Conservation (phyloP, 306 rosid genomes). For the Elaeagnus macrophylla region DNA sequence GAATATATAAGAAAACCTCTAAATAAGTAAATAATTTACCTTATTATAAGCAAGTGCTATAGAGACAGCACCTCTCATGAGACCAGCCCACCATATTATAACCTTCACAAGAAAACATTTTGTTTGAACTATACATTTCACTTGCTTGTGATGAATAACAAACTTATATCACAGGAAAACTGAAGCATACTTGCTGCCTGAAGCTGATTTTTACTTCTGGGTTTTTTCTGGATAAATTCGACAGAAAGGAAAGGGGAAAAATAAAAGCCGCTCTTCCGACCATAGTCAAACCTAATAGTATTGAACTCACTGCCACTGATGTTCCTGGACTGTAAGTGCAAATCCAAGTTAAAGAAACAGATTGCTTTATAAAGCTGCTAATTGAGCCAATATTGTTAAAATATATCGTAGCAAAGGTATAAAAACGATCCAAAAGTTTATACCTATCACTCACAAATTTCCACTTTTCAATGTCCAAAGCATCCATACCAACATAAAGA, state of each 20-base stretch:
- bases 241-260: slow-evolving; percentile 77
- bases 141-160: slow-evolving; percentile 3
- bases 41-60: slow-evolving; percentile 96
- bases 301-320: slow-evolving; percentile 70
- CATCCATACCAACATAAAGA: slow-evolving; percentile 99
- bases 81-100: slow-evolving; percentile 99
- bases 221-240: slow-evolving; percentile 61
- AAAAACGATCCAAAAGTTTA: neutral
- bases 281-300: slow-evolving; percentile 60
- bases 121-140: slow-evolving; percentile 10
- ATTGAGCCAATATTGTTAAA: no score
- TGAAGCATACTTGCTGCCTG: slow-evolving; percentile 48
- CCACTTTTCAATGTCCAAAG: slow-evolving; percentile 98
- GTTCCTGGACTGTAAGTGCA: slow-evolving; percentile 68
- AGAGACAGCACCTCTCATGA: slow-evolving; percentile 99
- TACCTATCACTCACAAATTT: slow-evolving; percentile 89
- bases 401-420: neutral
- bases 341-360: slow-evolving; percentile 11
- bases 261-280: slow-evolving; percentile 89
- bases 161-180: slow-evolving; percentile 8
- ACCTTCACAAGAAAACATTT: slow-evolving; percentile 34
- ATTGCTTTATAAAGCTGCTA: no score
- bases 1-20: neutral
- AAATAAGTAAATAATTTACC: slow-evolving; percentile 31
- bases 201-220: slow-evolving; percentile 40